Evolutionary conservation across 2,329 filamentous ascomycete species (phyloP), one percentile per base, ranked within the genome.

Genomic region (Colletotrichum sp.): DNA sequence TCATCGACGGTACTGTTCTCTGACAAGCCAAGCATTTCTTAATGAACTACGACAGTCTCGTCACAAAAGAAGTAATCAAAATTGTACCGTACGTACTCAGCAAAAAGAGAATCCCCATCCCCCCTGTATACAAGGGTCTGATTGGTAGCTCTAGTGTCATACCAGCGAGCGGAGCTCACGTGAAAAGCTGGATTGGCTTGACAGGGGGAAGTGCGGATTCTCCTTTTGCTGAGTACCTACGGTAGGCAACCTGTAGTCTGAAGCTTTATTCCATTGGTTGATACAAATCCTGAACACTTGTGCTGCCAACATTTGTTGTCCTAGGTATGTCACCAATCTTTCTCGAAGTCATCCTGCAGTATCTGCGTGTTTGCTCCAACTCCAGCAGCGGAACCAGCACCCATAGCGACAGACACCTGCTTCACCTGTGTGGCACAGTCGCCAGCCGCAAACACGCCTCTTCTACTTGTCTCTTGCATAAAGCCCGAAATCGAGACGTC

Each of bases 1-100:
- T n/a, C 19, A n/a, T 48, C 9, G 0, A 13, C 44, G 11, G 0
- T 52, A 0, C 0, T 22, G 0, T 52, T 0, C n/a, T 52, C n/a
- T 0, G 11, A 13, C 44, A 48, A 48, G 19, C 44, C 19, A 48
- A 22, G n/a, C 44, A 22, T 22, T 22, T 22, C 6, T 13, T 22
- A 12, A 22, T 22, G 44, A 48, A 16, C 44, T 0, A 22, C n/a
- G 6, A 52, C 3, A 22, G 8, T 0, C n/a, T 52, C 4, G 4
- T 13, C 44, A 22, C 8, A 22, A 0, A 44, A 52, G n/a, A 0
- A 22, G 5, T 52, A n/a, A n/a, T 19, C 19, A 44, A n/a, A 44
- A 11, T 44, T 0, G 39, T n/a, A n/a, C n/a, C n/a, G n/a, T n/a
- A n/a, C n/a, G n/a, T 36, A 36, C 28, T 30, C 28, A 30, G 28